A percentile compares a stretch with the other conserved stretches of the same genome.
phyloP scores from a whole-genome alignment of 495 filamentous ascomycete species.

The Tuber calosporum region DNA sequence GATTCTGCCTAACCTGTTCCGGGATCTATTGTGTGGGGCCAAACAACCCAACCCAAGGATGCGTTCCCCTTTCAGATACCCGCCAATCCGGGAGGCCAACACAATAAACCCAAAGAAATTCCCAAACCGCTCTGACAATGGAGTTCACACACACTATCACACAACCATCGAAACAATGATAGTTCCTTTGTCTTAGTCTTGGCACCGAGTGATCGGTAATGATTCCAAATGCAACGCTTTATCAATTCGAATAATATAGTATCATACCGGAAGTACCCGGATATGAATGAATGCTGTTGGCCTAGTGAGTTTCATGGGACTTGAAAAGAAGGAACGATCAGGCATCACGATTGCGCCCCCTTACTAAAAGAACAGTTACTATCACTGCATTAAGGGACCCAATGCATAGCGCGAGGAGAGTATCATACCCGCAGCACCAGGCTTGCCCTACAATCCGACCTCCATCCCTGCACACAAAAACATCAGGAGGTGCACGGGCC shows the following conservation, averaged over 20 bases:
- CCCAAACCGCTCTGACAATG: not conserved
- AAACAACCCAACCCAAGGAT: not conserved
- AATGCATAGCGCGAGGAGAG: too few relatives aligned
- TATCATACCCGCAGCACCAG: too few relatives aligned
- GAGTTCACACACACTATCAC: not conserved
- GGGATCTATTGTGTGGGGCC: too few relatives aligned
- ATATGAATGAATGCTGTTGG: not conserved
- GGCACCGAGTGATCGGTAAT: not conserved
- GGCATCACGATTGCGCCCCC: not conserved
- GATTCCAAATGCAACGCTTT: not conserved
- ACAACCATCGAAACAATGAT: not conserved
- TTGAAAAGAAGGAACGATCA: not conserved
- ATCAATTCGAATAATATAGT: too few relatives aligned
- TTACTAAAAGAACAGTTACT: not conserved
- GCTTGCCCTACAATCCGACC: not conserved
- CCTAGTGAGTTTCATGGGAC: not conserved
- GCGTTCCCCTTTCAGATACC: not conserved
- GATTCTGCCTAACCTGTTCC: too few relatives aligned
- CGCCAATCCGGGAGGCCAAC: not conserved
- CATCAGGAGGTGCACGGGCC: too few relatives aligned
- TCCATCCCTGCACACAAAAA: too few relatives aligned
- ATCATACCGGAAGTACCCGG: too few relatives aligned
- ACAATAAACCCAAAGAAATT: not conserved
- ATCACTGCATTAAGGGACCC: not conserved
- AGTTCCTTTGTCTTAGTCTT: not conserved